phyloP scores from a whole-genome alignment of 2,329 filamentous ascomycete genomes.

The Exutisphaerella laricina region DNA sequence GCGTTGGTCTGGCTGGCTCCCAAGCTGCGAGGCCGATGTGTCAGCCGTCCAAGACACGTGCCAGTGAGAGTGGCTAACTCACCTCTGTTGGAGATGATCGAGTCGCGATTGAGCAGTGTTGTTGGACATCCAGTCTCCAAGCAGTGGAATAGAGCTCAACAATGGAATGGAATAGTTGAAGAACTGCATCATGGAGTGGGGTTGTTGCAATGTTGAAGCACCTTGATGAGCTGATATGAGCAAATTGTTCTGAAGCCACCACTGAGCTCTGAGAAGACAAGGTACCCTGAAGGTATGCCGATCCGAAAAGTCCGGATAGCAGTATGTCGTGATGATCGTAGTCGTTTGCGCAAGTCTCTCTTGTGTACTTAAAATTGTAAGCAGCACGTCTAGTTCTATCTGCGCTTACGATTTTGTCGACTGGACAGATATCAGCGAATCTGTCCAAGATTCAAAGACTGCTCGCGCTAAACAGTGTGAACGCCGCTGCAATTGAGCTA shows the following conservation, averaged over 20 bases:
- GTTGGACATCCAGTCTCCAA: constrained; percentile 23
- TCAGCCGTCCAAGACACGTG: too few species aligned
- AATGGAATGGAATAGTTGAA: constrained; percentile 25
- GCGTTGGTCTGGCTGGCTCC: constrained; percentile 10
- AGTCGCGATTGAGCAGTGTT: constrained; percentile 26
- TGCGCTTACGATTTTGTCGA: too few species aligned
- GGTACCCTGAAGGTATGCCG: too few species aligned
- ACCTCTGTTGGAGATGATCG: constrained; percentile 22
- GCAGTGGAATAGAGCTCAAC: constrained; percentile 13
- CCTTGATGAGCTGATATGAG: constrained; percentile 20
- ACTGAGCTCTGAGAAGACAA: background rate
- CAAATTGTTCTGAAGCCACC: constrained; percentile 8
- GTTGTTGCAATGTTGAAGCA: too few species aligned
- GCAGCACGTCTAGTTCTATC: too few species aligned
- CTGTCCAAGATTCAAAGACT: too few species aligned
- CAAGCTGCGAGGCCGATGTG: constrained; percentile 17
- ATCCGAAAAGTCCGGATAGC: too few species aligned
- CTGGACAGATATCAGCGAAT: too few species aligned
- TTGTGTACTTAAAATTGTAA: too few species aligned
- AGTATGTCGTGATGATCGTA: background rate
- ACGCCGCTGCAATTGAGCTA: too few species aligned
- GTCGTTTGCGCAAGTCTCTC: too few species aligned
- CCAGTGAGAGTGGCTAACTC: constrained; percentile 3
- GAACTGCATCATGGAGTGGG: constrained; percentile 22
- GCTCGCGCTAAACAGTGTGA: too few species aligned